Base-by-base conservation (phyloP, 257 asterid species). In the Sherardia arvensis region DNA sequence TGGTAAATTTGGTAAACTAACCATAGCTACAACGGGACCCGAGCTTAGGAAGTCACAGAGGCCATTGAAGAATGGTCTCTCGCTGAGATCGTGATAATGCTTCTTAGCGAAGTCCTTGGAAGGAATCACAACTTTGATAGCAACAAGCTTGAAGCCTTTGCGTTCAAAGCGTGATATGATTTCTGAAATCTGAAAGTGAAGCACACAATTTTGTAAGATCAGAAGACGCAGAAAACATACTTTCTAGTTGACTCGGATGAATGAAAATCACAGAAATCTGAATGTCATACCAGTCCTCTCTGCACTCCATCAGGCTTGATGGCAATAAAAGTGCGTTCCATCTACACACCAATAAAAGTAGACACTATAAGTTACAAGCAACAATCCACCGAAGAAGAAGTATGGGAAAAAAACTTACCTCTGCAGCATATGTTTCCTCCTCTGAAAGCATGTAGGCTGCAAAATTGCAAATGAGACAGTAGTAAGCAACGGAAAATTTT, bases 271-370 rank as follows among this genome's bases (percentile, higher is more conserved):
- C 34, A 7, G 34, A 26, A 8, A 34, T 29, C 55, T 21, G 48
- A 21, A 69, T 61, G 62, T 1, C 71, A 8, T 90, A 93, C 99
- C 99, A 93, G 74, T 67, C 96, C 97, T 78, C 99, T 87, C 69
- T 93, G 99, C 66, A 90, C 97, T 70, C 99, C 99, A 82, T 90
- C 99, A 9, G 99, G 97, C 82, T 93, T 93, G 81, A 93, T 93
- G 74, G 99, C 97, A 62, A 93, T 93, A 68, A 93, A 93, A 66
- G 96, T 87, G 36, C 89, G 85, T 79, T 93, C 99, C 87, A 83
- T 61, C 99, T 93, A 47, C 53, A 65, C 63, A 40, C 71, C 45
- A 3, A 10, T 53, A 69, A 26, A 59, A 60, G 63, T 27, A 53
- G 14, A 66, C 18, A 68, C 27, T 21, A 38, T 74, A 70, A 73